Percentiles rank a stretch among this genome's conserved stretches.
These are phyloP conservation scores for Colletotrichum trifolii DNA, from an alignment of 2,329 filamentous ascomycete genomes.

Conservation along the genomic window DNA sequence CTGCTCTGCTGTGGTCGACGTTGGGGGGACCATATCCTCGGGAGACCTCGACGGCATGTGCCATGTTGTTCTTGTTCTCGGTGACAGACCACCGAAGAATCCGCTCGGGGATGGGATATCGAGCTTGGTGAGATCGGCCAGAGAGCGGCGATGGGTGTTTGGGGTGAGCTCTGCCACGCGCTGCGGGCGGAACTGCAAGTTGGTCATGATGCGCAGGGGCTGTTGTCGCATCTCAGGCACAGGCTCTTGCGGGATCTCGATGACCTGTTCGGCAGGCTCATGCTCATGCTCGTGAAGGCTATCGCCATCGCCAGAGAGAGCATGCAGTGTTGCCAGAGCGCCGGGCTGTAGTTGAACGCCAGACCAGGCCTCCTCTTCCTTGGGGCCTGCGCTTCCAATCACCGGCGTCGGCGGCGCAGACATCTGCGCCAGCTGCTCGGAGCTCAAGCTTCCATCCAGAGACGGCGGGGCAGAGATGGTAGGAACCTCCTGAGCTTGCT, in stretches of 20 bases:
- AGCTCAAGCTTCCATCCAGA: conserved; percentile 87
- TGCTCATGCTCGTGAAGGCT: conserved; percentile 69
- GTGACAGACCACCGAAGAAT: conserved; percentile 88
- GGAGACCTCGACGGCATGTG: conserved; percentile 68
- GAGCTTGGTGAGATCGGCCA: conserved; percentile 80
- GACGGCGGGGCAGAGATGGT: conserved; percentile 86
- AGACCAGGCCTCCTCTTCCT: conserved; percentile 74
- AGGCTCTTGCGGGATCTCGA: conserved; percentile 60
- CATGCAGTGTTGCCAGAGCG: conserved; percentile 83
- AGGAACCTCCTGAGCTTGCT: conserved; percentile 74
- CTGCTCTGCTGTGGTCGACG: conserved; percentile 89
- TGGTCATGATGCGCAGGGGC: conserved; percentile 61
- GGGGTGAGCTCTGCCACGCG: conserved; percentile 48
- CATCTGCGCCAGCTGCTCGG: conserved; percentile 85
- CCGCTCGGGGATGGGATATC: conserved; percentile 92
- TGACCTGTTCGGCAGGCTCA: conserved; percentile 59
- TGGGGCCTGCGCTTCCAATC: conserved; percentile 65
- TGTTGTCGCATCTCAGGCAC: conserved; percentile 65
- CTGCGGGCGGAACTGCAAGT: conserved; percentile 45
- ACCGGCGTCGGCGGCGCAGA: conserved; percentile 89
- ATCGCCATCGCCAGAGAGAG: conserved; percentile 70
- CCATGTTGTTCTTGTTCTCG: conserved; percentile 84
- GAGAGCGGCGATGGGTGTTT: conserved; percentile 64
- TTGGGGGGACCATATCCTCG: conserved; percentile 71
- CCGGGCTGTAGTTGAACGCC: conserved; percentile 81